Conservation (phyloP, 2,329 filamentous ascomycete genomes). For the Colletotrichum sublineola region DNA sequence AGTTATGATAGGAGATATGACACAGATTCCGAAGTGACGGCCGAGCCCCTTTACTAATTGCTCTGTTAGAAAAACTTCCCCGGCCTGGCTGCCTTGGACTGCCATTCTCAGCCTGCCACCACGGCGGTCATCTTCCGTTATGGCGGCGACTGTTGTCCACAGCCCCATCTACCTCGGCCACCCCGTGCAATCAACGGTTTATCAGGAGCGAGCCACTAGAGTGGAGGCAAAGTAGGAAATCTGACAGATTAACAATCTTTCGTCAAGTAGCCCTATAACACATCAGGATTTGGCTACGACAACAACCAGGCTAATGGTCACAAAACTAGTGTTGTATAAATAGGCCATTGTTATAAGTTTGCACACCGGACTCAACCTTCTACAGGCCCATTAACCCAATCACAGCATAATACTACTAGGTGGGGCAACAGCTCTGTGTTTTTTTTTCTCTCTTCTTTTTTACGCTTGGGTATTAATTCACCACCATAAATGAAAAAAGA, state of each 20-base stretch:
- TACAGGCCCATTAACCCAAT: background rate
- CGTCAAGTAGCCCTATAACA: too few relatives aligned
- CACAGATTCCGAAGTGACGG: constrained; percentile 11
- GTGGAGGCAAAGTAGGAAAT: too few relatives aligned
- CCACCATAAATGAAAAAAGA: background rate
- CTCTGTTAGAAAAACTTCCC: background rate
- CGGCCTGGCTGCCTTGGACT: background rate
- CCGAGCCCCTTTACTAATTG: constrained; percentile 31
- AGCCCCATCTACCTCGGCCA: background rate
- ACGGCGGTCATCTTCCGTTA: too few relatives aligned
- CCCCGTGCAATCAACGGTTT: background rate
- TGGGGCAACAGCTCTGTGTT: background rate
- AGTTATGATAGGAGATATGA: constrained; percentile 42
- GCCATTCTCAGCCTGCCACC: background rate
- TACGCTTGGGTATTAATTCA: constrained; percentile 25
- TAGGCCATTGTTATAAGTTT: background rate
- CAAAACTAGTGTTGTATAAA: too few relatives aligned
- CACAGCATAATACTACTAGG: background rate
- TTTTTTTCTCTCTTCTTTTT: background rate
- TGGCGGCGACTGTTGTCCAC: background rate
- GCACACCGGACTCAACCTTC: background rate
- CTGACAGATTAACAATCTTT: too few relatives aligned
- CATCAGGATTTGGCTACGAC: too few relatives aligned
- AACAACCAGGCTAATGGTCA: too few relatives aligned
- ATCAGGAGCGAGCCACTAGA: too few relatives aligned